Conservation (phyloP, 495 filamentous ascomycete species). For the Penicillium nucicola region DNA sequence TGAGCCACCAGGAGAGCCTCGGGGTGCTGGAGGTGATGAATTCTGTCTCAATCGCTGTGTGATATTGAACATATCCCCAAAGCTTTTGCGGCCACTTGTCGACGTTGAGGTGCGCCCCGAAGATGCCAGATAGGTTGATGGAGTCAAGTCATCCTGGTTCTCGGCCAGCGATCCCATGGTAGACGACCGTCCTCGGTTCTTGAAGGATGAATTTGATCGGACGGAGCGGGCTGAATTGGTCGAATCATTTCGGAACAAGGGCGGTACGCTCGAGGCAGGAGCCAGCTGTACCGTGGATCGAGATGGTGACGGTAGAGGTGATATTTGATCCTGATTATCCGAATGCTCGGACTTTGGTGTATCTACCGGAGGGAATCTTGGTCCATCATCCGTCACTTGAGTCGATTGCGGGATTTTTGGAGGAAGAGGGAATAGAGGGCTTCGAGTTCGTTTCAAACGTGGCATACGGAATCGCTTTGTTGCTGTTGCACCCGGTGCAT, state of each 20-base stretch:
- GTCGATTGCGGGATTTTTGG: conserved; percentile 50
- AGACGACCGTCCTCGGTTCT: conserved; percentile 75
- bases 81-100: conserved; percentile 79
- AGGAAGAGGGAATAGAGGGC: conserved; percentile 84
- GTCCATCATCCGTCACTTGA: conserved; percentile 21
- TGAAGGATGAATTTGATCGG: conserved; percentile 64
- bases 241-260: conserved; percentile 58
- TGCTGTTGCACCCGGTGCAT: conserved; percentile 45
- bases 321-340: conserved; percentile 36
- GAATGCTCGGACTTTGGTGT: conserved; percentile 25
- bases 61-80: conserved; percentile 81
- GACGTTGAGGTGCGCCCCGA: conserved; percentile 75
- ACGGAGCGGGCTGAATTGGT: conserved; percentile 65
- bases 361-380: conserved; percentile 21
- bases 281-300: conserved; percentile 47
- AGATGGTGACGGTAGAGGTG: conserved; percentile 56
- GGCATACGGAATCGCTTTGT: conserved; percentile 76
- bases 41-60: conserved; percentile 71
- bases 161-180: conserved; percentile 75
- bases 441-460: conserved; percentile 76
- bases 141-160: conserved; percentile 53
- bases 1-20: conserved; percentile 57
- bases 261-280: conserved; percentile 29
- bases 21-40: conserved; percentile 61
- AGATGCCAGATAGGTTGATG: conserved; percentile 56